phyloP scores from a whole-genome alignment of 805 yeast genomes.

The Candida tallmaniae region DNA sequence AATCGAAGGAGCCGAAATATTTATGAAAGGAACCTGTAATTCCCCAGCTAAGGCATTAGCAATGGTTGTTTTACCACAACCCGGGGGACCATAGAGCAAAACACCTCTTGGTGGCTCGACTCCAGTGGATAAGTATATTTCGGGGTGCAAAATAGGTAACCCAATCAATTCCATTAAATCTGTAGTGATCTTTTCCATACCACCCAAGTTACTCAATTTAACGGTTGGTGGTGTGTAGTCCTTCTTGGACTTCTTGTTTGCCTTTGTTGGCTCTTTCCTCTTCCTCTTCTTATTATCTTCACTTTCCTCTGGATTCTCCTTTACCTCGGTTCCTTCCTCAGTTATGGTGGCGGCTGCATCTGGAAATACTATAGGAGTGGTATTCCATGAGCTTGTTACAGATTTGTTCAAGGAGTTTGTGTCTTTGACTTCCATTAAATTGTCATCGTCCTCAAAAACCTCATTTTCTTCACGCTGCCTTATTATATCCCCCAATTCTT shows the following conservation, averaged over 20 bases:
- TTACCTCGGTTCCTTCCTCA: background rate
- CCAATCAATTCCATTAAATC: constrained; percentile 89
- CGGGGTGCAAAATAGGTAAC: constrained; percentile 90
- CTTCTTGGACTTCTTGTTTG: constrained; percentile 25
- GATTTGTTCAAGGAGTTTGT: constrained; percentile 70
- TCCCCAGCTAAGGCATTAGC: constrained; percentile 97
- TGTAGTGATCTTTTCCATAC: constrained; percentile 78
- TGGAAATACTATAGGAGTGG: background rate
- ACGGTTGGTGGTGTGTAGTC: constrained; percentile 69
- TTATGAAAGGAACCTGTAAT: constrained; percentile 85
- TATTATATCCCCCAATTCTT: constrained; percentile 44
- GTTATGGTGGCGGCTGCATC: constrained; percentile 1
- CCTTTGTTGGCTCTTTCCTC: constrained; percentile 40
- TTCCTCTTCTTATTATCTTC: constrained; percentile 43
- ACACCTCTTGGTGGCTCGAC: constrained; percentile 96
- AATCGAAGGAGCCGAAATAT: constrained; percentile 89
- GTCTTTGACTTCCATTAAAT: constrained; percentile 63
- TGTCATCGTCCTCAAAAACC: constrained; percentile 37
- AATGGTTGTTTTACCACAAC: constrained; percentile 95
- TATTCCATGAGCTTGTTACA: constrained; percentile 68
- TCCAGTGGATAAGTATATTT: constrained; percentile 80
- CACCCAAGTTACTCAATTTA: constrained; percentile 76
- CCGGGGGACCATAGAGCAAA: constrained; percentile 95
- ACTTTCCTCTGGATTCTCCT: constrained; percentile 11
- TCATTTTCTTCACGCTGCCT: constrained; percentile 22